Evolutionary conservation across 164 flowering plant species (phyloP).

Genomic region (Piper longum): DNA sequence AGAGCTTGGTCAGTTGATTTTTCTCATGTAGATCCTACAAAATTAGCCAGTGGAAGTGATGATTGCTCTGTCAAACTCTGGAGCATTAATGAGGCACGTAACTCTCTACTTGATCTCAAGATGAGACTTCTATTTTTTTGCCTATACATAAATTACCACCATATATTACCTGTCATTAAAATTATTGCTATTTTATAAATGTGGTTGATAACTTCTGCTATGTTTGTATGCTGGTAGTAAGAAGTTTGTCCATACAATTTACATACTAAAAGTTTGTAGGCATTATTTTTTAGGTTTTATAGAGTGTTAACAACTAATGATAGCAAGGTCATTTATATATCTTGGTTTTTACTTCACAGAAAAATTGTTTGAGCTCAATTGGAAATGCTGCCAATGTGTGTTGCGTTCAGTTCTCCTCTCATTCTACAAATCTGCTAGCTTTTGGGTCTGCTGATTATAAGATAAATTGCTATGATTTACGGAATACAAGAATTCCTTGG

Average conservation of each 20-base stretch:
- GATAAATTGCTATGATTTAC: conserved; percentile 84
- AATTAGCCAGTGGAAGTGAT: conserved; percentile 96
- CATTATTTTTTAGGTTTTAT: neutral
- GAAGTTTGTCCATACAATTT: too few species aligned
- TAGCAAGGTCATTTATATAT: too few species aligned
- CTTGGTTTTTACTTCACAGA: conserved; percentile 24
- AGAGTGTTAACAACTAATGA: too few species aligned
- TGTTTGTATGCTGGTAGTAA: too few species aligned
- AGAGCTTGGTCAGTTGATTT: conserved; percentile 99
- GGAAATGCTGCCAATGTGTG: conserved; percentile 77
- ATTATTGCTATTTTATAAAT: neutral
- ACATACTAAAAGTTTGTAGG: neutral
- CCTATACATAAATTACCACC: neutral
- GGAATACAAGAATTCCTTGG: conserved; percentile 68
- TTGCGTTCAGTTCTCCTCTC: conserved; percentile 86
- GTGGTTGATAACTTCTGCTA: neutral
- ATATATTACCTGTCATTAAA: neutral
- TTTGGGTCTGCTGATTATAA: conserved; percentile 87
- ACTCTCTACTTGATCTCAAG: neutral
- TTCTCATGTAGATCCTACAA: conserved; percentile 68
- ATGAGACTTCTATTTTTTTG: neutral
- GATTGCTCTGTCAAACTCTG: conserved; percentile 87
- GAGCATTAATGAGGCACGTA: conserved; percentile 79
- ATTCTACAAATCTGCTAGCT: conserved; percentile 60
- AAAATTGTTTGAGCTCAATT: conserved; percentile 52